Evolutionary conservation across 2,329 filamentous ascomycete genomes (phyloP), one percentile per base, ranked within the genome.

Genomic region (Fusarium odoratissimum): DNA sequence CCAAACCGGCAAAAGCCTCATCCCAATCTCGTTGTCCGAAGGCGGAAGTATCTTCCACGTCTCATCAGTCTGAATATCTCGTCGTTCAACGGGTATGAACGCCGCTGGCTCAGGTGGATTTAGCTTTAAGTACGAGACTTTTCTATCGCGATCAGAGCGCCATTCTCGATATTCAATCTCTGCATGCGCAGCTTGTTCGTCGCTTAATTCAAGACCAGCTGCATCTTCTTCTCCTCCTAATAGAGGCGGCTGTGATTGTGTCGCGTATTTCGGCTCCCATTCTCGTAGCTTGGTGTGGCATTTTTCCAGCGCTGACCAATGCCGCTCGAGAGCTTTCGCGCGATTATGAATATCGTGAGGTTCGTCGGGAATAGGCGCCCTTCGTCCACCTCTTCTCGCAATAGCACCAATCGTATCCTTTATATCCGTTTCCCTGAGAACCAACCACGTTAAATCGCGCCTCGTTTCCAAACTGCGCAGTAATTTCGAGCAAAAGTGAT

Each of bases 251-350:
- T 65, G 54, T 3, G 38, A 23, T 9, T 69, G 55, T 1, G 69
- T 60, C 2, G 69, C 49, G 1, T 69, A 69, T 45, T 52, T 72
- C 3, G 57, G 55, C 31, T 71, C 64, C 64, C 69, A 72, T 28
- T 71, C 64, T 52, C 64, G 42, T 7, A 71, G 44, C n/a, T 40
- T 71, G 67, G 67, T 40, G 21, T 68, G 58, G 42, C 64, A 68
- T 68, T 68, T 68, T 68, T 68, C 64, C 65, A 58, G 54, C 58
- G 64, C 44, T 60, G 64, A 68, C 69, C 69, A 72, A 44, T 72
- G 64, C 7, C 33, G 28, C 9, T 64, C 49, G 8, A 72, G 69
- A 41, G 69, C 54, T 30, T 60, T 54, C 5, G 46, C 54, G 30
- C 69, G 70, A 6, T 1, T 14, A 12, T 69, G 69, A 37, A 72